Base-by-base conservation (phyloP, 805 yeast genomes). In the Candida germanica region DNA sequence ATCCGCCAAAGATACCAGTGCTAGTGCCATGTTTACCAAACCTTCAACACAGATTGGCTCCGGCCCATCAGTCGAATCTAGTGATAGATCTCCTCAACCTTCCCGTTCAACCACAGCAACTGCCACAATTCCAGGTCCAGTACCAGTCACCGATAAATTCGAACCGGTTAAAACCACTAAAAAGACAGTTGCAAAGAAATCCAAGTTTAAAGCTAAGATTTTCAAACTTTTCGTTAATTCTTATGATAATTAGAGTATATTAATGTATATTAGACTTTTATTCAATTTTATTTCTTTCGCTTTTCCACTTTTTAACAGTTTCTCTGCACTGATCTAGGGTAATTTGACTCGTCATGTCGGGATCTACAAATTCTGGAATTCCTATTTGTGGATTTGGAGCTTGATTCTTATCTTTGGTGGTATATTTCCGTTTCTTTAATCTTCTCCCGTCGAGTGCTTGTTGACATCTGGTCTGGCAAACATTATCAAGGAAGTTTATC, bases 221-320 rank as follows among this genome's bases (percentile, higher is more conserved):
- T 53, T 53, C 46, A 64, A 61, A 42, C 58, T 56, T 34, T 64
- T 64, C 35, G 48, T 64, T 16, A 59, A 54, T 35, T 34, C 44
- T 26, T 62, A 63, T 41, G 58, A 51, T 9, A 43, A 39, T 16
- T 42, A 31, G 23, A 9, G 15, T 14, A 7, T 10, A 27, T 9
- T 8, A n/a, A n/a, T n/a, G n/a, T n/a, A n/a, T n/a, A n/a, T n/a
- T n/a, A n/a, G n/a, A n/a, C n/a, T n/a, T n/a, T n/a, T n/a, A n/a
- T n/a, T n/a, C n/a, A n/a, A n/a, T n/a, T n/a, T n/a, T n/a, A n/a
- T n/a, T n/a, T n/a, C n/a, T n/a, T n/a, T n/a, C n/a, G n/a, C n/a
- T n/a, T n/a, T n/a, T n/a, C n/a, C n/a, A n/a, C n/a, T n/a, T n/a
- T n/a, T n/a, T n/a, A n/a, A n/a, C n/a, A n/a, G n/a, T n/a, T n/a